phyloP scores from a whole-genome alignment of 1,139 yeast genomes.

The Lodderomyces oxycetoniae region DNA sequence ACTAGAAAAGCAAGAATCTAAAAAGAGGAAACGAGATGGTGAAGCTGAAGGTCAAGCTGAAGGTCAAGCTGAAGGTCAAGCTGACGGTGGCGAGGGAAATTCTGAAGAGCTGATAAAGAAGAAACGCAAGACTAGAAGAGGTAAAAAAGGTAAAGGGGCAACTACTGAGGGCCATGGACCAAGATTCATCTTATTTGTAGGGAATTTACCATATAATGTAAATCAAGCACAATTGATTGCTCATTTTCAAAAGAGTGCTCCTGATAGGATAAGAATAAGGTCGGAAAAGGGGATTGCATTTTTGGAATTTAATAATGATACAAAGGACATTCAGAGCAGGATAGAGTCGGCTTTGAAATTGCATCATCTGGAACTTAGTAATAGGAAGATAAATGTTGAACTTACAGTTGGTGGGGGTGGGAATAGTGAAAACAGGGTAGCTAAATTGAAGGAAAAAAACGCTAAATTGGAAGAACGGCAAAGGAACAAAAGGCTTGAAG shows the following conservation, averaged over 20 bases:
- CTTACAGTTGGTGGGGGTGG: constrained; percentile 99
- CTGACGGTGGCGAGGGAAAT: constrained; percentile 7
- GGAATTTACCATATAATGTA: constrained; percentile 77
- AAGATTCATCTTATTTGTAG: constrained; percentile 83
- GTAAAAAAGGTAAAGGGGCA: constrained; percentile 60
- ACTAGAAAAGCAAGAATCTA: constrained; percentile 13
- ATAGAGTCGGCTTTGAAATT: constrained; percentile 78
- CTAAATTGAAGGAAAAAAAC: constrained; percentile 75
- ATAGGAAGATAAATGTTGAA: constrained; percentile 86
- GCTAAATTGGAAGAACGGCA: constrained; percentile 59
- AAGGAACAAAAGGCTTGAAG: constrained; percentile 45
- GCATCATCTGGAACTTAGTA: constrained; percentile 68
- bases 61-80: constrained; percentile 7
- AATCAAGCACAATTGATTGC: constrained; percentile 55
- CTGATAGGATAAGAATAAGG: constrained; percentile 73
- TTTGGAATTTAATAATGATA: constrained; percentile 69
- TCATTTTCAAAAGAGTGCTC: constrained; percentile 74
- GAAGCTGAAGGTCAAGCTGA: constrained; percentile 10
- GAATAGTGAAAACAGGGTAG: constrained; percentile 63
- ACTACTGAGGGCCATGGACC: constrained; percentile 47
- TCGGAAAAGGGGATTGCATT: constrained; percentile 89
- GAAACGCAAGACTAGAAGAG: constrained; percentile 74
- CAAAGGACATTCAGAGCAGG: constrained; percentile 62
- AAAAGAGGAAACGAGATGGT: constrained; percentile 13
- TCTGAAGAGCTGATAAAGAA: constrained; percentile 31